Percentiles rank a stretch among this genome's conserved stretches.
Evolutionary conservation across 1,139 yeast species (phyloP).

Genomic region (Debaryomyces nepalensis): DNA sequence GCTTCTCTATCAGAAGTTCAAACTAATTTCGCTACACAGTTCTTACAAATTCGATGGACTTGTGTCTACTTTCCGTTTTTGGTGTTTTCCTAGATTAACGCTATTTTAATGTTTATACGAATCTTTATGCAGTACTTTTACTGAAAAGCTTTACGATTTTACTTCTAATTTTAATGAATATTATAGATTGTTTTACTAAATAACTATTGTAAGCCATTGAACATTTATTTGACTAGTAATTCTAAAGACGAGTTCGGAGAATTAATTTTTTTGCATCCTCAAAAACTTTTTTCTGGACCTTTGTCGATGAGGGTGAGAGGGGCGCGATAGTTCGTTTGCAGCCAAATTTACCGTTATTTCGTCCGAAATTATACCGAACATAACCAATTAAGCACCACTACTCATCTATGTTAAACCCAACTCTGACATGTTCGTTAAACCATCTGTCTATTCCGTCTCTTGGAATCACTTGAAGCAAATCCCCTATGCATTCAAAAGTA

Average conservation of each 20-base stretch:
- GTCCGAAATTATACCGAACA: constrained; percentile 1
- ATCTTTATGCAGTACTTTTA: constrained; percentile 6
- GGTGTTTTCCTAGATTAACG: constrained; percentile 1
- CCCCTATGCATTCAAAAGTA: constrained; percentile 34
- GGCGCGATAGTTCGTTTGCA: constrained; percentile 2
- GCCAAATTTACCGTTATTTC: constrained; percentile 7
- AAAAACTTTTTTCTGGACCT: background rate
- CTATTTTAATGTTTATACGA: constrained; percentile 4
- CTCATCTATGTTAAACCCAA: constrained; percentile 12
- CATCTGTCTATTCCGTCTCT: constrained; percentile 48
- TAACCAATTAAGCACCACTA: constrained; percentile 1
- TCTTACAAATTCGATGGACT: background rate
- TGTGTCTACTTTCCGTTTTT: background rate
- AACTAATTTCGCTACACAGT: constrained; percentile 11
- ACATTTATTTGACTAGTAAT: background rate
- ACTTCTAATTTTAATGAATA: constrained; percentile 6
- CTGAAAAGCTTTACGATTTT: background rate
- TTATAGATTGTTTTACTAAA: constrained; percentile 4
- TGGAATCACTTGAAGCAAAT: constrained; percentile 34
- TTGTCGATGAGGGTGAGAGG: background rate
- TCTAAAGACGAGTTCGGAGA: constrained; percentile 1
- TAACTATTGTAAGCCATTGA: constrained; percentile 5
- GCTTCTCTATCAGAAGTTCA: constrained; percentile 31
- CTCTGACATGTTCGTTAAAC: constrained; percentile 39
- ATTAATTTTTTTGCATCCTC: constrained; percentile 4